A percentile compares a stretch with the other conserved stretches of the same genome.
Evolutionary conservation across 1,284 basidiomycete species (phyloP).

Genomic region (Irpex lacteus): DNA sequence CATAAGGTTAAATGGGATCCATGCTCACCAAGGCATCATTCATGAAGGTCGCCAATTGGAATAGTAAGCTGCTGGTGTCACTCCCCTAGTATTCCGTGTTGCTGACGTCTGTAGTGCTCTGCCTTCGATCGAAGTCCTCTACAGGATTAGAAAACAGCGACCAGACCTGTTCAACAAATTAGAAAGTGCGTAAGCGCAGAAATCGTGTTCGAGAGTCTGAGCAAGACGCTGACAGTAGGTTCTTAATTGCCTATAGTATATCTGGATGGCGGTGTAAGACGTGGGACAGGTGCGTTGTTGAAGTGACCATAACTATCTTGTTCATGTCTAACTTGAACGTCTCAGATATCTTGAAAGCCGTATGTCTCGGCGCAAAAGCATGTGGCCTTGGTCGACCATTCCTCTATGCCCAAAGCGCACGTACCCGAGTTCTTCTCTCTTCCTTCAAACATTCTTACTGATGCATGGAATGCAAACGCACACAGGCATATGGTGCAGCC

Average conservation of each 20-base stretch:
- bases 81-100: background rate
- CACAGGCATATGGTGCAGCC: constrained; percentile 75
- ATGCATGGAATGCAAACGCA: background rate
- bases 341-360: constrained; percentile 83
- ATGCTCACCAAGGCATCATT: constrained; percentile 5
- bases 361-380: constrained; percentile 87
- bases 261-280: constrained; percentile 83
- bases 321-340: background rate
- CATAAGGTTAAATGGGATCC: constrained; percentile 13
- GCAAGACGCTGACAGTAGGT: background rate
- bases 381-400: constrained; percentile 90
- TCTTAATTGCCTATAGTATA: constrained; percentile 53
- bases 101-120: constrained; percentile 43
- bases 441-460: background rate
- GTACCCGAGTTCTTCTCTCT: constrained; percentile 20
- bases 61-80: constrained; percentile 45
- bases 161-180: constrained; percentile 75
- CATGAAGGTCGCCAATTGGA: constrained; percentile 74
- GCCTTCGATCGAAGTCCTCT: constrained; percentile 74
- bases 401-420: constrained; percentile 86
- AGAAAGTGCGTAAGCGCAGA: constrained; percentile 48
- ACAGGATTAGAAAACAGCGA: constrained; percentile 65
- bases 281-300: constrained; percentile 67
- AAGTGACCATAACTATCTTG: background rate
- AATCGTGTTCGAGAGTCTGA: background rate